These are phyloP conservation scores for Penicillium capsulatum DNA, from an alignment of 2,329 filamentous ascomycete species.

Conservation along the genomic window DNA sequence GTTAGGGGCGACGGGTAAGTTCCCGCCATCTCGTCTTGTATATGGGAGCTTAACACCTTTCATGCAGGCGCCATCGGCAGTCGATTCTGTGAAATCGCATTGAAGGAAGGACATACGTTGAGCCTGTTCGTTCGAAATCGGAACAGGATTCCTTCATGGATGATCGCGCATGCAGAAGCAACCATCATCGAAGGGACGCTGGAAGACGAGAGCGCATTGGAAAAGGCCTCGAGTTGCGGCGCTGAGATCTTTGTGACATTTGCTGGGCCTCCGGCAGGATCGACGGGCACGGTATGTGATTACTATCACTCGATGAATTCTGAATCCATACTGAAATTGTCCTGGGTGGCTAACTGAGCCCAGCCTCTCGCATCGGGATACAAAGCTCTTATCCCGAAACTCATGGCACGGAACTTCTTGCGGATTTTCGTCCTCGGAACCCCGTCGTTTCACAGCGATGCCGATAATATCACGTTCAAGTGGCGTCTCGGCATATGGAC, in stretches of 20 bases:
- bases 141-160: neutral
- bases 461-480: conserved; percentile 4
- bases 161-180: no score
- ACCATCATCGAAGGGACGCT: no score
- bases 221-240: no score
- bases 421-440: conserved; percentile 7
- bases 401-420: no score
- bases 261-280: conserved; percentile 6
- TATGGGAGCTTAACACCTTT: conserved; percentile 1
- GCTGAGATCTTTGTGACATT: conserved; percentile 9
- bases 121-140: conserved; percentile 8
- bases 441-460: conserved; percentile 3
- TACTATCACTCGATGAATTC: no score
- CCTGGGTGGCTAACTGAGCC: no score
- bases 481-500: conserved; percentile 7
- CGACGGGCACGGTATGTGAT: conserved; percentile 5
- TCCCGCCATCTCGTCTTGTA: neutral
- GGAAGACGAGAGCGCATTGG: no score
- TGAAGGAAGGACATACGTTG: conserved; percentile 7
- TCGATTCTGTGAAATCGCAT: conserved; percentile 6
- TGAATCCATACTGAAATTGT: no score
- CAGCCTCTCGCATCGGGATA: no score
- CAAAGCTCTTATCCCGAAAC: no score
- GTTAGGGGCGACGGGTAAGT: neutral
- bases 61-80: conserved; percentile 3